Evolutionary conservation across 805 yeast species (phyloP).

Genomic region (Teunomyces stri): DNA sequence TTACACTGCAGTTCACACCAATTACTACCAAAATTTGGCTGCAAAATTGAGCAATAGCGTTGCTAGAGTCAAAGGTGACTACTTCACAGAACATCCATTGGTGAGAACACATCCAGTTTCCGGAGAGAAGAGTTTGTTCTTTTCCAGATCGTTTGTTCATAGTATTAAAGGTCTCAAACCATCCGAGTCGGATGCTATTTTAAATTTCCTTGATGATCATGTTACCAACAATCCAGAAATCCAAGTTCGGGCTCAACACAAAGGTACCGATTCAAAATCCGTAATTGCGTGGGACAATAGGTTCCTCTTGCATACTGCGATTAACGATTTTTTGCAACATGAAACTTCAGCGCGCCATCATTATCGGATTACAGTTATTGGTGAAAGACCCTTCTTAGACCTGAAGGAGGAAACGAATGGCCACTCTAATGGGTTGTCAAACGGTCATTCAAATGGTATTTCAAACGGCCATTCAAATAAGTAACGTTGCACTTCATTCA

Average conservation of each 20-base stretch:
- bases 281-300: conserved; percentile 29
- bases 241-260: conserved; percentile 25
- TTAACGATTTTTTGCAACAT: conserved; percentile 21
- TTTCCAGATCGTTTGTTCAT: conserved; percentile 20
- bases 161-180: conserved; percentile 23
- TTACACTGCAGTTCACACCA: conserved; percentile 22
- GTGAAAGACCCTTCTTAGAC: conserved; percentile 23
- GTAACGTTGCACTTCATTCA: neutral
- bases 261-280: conserved; percentile 20
- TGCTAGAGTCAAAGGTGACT: conserved; percentile 18
- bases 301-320: conserved; percentile 20
- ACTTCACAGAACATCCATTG: conserved; percentile 25
- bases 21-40: conserved; percentile 19
- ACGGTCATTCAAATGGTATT: neutral
- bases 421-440: neutral
- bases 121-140: conserved; percentile 22
- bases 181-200: conserved; percentile 19
- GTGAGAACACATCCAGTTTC: conserved; percentile 30
- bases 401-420: neutral
- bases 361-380: conserved; percentile 23
- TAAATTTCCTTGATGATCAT: conserved; percentile 22
- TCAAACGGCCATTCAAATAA: neutral
- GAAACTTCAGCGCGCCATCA: conserved; percentile 24
- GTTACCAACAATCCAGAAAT: conserved; percentile 21
- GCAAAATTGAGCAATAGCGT: conserved; percentile 13